phyloP scores from a whole-genome alignment of 1,284 basidiomycete genomes.

The Bjerkandera adusta region DNA sequence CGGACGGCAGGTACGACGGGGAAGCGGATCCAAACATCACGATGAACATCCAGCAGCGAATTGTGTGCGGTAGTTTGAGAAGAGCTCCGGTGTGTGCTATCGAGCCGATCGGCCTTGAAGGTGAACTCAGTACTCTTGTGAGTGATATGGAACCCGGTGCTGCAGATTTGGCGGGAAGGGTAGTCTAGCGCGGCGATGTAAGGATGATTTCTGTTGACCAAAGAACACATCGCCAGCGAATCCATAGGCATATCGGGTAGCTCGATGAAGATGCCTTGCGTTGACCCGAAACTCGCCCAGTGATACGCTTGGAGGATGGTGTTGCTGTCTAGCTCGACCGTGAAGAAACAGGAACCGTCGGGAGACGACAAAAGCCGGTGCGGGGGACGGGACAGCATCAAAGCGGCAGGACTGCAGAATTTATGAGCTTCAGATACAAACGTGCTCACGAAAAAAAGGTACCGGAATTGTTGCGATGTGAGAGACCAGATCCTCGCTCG shows the following conservation, averaged over 20 bases:
- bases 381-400: constrained; percentile 38
- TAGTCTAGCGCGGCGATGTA: constrained; percentile 42
- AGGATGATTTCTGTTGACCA: constrained; percentile 38
- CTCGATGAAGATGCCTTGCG: constrained; percentile 38
- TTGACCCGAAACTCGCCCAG: constrained; percentile 54
- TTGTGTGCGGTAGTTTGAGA: constrained; percentile 38
- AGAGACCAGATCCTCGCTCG: constrained; percentile 49
- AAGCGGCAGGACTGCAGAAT: constrained; percentile 42
- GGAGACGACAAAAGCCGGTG: constrained; percentile 40
- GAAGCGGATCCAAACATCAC: constrained; percentile 63
- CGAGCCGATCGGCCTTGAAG: constrained; percentile 34
- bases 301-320: constrained; percentile 42
- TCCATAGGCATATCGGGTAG: constrained; percentile 28
- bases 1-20: constrained; percentile 56
- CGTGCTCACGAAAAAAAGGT: constrained; percentile 4
- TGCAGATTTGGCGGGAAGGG: constrained; percentile 25
- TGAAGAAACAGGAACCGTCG: constrained; percentile 51
- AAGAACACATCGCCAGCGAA: constrained; percentile 39
- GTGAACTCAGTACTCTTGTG: constrained; percentile 52
- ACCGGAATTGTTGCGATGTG: constrained; percentile 51
- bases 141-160: constrained; percentile 48
- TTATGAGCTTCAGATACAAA: neutral
- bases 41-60: constrained; percentile 52
- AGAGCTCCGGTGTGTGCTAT: constrained; percentile 10
- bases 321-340: constrained; percentile 25